Conservation (phyloP, 2,329 filamentous ascomycete species). For the Pestalotiopsis sp. region DNA sequence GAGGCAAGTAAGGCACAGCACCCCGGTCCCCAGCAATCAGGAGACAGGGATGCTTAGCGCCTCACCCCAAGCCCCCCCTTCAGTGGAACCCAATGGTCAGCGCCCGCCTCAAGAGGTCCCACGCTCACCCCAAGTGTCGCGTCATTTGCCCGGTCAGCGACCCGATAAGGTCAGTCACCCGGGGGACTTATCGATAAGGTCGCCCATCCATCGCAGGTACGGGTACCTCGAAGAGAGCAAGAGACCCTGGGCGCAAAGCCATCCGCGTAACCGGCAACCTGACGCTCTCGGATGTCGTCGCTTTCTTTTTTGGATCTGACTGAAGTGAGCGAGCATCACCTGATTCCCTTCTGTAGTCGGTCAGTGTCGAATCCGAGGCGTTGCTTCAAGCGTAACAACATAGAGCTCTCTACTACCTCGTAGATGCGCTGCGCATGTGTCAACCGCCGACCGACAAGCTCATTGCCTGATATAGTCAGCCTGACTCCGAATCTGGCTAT, state of each 20-base stretch:
- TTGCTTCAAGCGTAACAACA: neutral
- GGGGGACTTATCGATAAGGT: slow-evolving; percentile 9
- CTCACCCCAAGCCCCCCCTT: neutral
- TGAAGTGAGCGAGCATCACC: neutral
- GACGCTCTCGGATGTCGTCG: neutral
- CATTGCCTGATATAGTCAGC: slow-evolving; percentile 5
- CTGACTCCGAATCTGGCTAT: slow-evolving; percentile 11
- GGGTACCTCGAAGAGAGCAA: neutral
- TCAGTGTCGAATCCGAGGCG: neutral
- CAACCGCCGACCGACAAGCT: slow-evolving; percentile 1
- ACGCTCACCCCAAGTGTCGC: slow-evolving; percentile 7
- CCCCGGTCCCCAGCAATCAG: neutral
- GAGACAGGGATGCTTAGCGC: slow-evolving; percentile 6
- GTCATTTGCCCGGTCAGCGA: slow-evolving; percentile 1
- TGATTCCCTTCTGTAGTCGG: neutral
- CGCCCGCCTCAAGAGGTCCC: neutral
- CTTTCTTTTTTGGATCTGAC: neutral
- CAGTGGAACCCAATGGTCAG: neutral
- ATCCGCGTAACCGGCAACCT: neutral
- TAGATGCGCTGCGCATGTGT: neutral
- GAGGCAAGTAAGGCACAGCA: neutral
- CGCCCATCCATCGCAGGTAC: neutral
- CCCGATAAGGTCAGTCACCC: slow-evolving; percentile 1
- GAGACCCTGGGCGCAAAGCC: neutral
- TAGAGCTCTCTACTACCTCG: neutral